Evolutionary conservation across 2,329 filamentous ascomycete species (phyloP).

Genomic region (Bipolaris gigantea): DNA sequence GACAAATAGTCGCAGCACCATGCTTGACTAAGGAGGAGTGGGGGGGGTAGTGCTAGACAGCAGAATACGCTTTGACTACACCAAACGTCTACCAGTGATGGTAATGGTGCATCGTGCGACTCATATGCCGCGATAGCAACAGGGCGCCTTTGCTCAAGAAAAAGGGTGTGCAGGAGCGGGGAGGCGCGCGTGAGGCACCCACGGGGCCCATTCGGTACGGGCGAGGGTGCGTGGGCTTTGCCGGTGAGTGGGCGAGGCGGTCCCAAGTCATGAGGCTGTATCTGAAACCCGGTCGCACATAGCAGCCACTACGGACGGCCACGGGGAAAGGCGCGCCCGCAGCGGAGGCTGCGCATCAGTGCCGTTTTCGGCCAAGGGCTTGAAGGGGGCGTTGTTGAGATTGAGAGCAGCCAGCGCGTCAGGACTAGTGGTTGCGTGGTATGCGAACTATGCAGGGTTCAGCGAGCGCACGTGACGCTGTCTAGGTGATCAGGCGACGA

Average conservation of each 20-base stretch:
- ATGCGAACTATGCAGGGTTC: slow-evolving; percentile 2
- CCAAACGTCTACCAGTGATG: not conserved
- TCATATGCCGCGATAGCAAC: slow-evolving; percentile 8
- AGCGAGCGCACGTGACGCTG: slow-evolving; percentile 6
- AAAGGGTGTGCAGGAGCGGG: slow-evolving; percentile 7
- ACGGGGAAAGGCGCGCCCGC: slow-evolving; percentile 12
- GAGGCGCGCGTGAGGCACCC: slow-evolving; percentile 11
- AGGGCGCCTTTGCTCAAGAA: not conserved
- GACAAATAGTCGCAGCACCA: slow-evolving; percentile 34
- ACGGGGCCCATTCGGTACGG: slow-evolving; percentile 13
- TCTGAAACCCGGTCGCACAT: slow-evolving; percentile 2
- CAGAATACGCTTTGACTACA: not conserved
- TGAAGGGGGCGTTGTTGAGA: not conserved
- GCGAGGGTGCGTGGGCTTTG: slow-evolving; percentile 9
- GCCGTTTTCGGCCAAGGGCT: not conserved
- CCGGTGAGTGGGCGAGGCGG: slow-evolving; percentile 14
- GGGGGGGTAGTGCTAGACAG: not conserved
- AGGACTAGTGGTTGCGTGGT: not conserved
- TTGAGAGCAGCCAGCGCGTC: not conserved
- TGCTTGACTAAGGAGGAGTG: slow-evolving; percentile 1
- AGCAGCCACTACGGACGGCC: slow-evolving; percentile 10
- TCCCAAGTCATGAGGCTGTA: slow-evolving; percentile 18
- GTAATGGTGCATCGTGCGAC: not conserved
- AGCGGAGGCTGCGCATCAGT: slow-evolving; percentile 1
- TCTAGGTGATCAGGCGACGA: slow-evolving; percentile 5